These are phyloP conservation scores for Cyclotella baltica DNA, from an alignment of 108 stramenopile species.

Conservation along the genomic window DNA sequence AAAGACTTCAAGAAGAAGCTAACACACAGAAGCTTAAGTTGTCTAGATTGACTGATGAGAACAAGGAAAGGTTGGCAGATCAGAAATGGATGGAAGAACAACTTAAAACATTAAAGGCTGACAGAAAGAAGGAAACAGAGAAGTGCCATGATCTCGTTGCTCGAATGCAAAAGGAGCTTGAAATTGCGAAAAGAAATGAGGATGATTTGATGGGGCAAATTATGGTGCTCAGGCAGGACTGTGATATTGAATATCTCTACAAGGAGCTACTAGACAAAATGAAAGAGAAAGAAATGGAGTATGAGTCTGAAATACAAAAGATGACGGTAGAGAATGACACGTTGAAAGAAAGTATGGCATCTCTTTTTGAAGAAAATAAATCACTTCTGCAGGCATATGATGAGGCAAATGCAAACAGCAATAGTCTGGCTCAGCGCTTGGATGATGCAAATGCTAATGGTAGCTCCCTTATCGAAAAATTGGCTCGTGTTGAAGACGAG, in stretches of 20 bases:
- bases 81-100: not conserved
- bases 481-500: slow-evolving; percentile 7
- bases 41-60: not conserved
- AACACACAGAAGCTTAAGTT: not conserved
- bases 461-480: slow-evolving; percentile 7
- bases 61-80: not conserved
- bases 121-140: not conserved
- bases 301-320: slow-evolving; percentile 17
- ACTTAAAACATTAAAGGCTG: not conserved
- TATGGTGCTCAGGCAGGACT: slow-evolving; percentile 36
- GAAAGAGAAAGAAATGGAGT: slow-evolving; percentile 39
- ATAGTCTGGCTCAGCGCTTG: slow-evolving; percentile 14
- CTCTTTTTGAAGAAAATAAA: slow-evolving; percentile 20
- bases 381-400: slow-evolving; percentile 16
- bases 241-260: slow-evolving; percentile 22
- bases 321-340: slow-evolving; percentile 1
- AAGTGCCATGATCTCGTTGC: not conserved
- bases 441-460: not conserved
- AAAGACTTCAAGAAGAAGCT: not conserved
- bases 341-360: slow-evolving; percentile 9
- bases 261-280: slow-evolving; percentile 41
- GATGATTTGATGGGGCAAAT: slow-evolving; percentile 32
- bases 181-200: slow-evolving; percentile 1
- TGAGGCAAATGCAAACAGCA: not conserved
- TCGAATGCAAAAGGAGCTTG: not conserved